Conservation (phyloP, 139 green algal genomes). For the Monoraphidium neglectum region DNA sequence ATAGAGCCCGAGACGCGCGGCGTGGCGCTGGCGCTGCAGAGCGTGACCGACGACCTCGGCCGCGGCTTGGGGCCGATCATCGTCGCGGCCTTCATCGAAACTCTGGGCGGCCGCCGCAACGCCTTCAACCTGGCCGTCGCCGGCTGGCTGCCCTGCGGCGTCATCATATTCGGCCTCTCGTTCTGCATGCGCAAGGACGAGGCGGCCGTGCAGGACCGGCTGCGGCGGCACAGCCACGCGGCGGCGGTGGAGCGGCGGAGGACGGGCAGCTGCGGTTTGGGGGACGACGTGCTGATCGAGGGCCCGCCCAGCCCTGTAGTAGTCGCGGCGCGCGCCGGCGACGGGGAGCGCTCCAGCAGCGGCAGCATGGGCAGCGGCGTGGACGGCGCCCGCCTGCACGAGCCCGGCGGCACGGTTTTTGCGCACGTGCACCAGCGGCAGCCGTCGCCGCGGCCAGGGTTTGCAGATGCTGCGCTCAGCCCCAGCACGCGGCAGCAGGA, state of each 20-base stretch:
- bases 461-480: too few relatives aligned
- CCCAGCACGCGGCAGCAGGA: too few relatives aligned
- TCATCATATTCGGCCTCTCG: constrained; percentile 50
- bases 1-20: constrained; percentile 73
- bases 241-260: constrained; percentile 1
- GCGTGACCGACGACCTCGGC: constrained; percentile 82
- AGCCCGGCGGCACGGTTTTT: too few relatives aligned
- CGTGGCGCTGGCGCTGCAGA: constrained; percentile 75
- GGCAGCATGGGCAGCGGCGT: too few relatives aligned
- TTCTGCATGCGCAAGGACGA: constrained; percentile 54
- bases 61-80: constrained; percentile 74
- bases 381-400: too few relatives aligned
- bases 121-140: constrained; percentile 76
- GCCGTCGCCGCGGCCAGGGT: too few relatives aligned
- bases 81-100: constrained; percentile 55
- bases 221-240: neutral
- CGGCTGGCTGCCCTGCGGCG: constrained; percentile 75
- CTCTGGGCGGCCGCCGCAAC: constrained; percentile 14
- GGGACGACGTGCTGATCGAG: too few relatives aligned
- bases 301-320: too few relatives aligned
- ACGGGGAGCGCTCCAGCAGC: too few relatives aligned
- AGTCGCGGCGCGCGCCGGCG: too few relatives aligned
- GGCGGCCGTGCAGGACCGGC: constrained; percentile 46
- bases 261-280: neutral
- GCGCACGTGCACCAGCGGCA: too few relatives aligned